Base-by-base conservation (phyloP, 441 rosid genomes). In the Populus hybrid region DNA sequence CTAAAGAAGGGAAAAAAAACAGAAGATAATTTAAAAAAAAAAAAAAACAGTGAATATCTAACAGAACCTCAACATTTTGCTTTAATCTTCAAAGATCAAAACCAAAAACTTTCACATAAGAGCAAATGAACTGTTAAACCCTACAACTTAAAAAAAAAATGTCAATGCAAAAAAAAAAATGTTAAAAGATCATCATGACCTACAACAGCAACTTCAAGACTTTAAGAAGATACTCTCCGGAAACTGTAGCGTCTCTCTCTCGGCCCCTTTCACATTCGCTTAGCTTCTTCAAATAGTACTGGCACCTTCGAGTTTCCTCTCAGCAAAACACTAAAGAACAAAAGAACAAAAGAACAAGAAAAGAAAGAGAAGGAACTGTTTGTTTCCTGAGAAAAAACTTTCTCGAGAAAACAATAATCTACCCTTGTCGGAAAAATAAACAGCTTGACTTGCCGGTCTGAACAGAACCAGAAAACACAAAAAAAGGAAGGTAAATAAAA, bases 151-250 rank as follows among this genome's bases (percentile, higher is more conserved):
- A 12, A 26, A 35, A 24, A 42, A 70, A 65, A 26, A 57, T 9
- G 8, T 65, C 10, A 61, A 28, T 20, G 28, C 7, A 10, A 28
- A 42, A 74, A 28, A 26, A 8, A 16, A 5, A 32, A 10, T 11
- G 74, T 12, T 54, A 59, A 65, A 80, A 83, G 89, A 88, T 84
- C 86, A 88, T 84, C 87, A 79, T 80, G 81, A 85, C 85, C 88
- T 88, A 83, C 26, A 67, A 61, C 63, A 70, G 72, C 61, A 65
- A 73, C 68, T 81, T 70, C 66, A 40, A 72, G 64, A 69, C 76
- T 81, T 36, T 72, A 61, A 38, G 18, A 40, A 70, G 73, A 74
- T 38, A 72, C 77, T 80, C 67, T 30, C 16, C 71, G 80, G 70
- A 50, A 73, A 70, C 64, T 63, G 73, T 16, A 61, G 72, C 77